Percentiles rank a stretch among this genome's conserved stretches.
Evolutionary conservation across 176 grass and related monocot species (phyloP).

Genomic region (Pontederia paniculata): DNA sequence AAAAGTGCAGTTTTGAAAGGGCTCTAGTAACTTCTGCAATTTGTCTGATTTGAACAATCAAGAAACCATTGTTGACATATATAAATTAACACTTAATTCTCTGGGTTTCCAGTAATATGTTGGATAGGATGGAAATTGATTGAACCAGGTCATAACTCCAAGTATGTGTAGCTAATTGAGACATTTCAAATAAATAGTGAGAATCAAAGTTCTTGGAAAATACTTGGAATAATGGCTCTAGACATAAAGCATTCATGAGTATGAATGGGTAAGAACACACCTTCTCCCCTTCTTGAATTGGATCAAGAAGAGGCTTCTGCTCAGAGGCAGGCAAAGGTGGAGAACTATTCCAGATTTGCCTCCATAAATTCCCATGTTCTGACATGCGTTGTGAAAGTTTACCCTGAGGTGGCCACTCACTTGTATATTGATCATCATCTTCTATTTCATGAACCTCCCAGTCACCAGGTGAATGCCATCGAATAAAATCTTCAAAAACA

Average conservation of each 20-base stretch:
- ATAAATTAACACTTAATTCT: too few relatives aligned
- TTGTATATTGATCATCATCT: slow-evolving; percentile 30
- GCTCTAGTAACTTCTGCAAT: too few relatives aligned
- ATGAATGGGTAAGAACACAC: slow-evolving; percentile 23
- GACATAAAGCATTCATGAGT: not conserved
- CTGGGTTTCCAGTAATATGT: too few relatives aligned
- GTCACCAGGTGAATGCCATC: slow-evolving; percentile 96
- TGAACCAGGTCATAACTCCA: too few relatives aligned
- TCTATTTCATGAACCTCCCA: slow-evolving; percentile 42
- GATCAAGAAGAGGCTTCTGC: slow-evolving; percentile 77
- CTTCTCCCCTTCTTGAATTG: slow-evolving; percentile 95
- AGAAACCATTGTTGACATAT: too few relatives aligned
- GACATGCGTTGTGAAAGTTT: slow-evolving; percentile 86
- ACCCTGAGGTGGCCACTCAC: slow-evolving; percentile 68
- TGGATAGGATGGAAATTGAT: too few relatives aligned
- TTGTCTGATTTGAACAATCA: too few relatives aligned
- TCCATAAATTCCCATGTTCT: slow-evolving; percentile 86
- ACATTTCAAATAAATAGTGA: too few relatives aligned
- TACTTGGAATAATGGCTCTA: not conserved
- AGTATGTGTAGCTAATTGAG: too few relatives aligned
- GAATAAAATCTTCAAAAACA: slow-evolving; percentile 97
- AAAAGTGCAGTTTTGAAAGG: too few relatives aligned
- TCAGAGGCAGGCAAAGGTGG: slow-evolving; percentile 67
- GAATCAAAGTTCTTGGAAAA: too few relatives aligned
- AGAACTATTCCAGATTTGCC: slow-evolving; percentile 88